These are phyloP conservation scores for Fusarium sp. DNA, from an alignment of 2,329 filamentous ascomycete species.

Conservation along the genomic window DNA sequence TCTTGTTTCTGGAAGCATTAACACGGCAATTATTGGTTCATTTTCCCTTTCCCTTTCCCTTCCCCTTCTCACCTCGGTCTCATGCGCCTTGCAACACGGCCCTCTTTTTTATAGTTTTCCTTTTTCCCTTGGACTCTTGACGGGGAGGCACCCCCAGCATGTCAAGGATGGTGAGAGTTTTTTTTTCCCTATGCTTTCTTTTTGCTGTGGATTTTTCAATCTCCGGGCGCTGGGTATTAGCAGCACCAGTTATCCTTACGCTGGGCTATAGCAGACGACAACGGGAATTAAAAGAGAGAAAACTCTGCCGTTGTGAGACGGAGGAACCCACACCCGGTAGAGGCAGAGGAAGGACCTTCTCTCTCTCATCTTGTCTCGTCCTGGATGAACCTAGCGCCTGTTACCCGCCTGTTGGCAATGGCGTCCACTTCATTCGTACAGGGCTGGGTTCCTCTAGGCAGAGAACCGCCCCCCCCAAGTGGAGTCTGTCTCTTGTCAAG, in stretches of 20 bases:
- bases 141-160: too few relatives aligned
- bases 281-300: background rate
- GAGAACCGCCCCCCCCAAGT: conserved; percentile 4
- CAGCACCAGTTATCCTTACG: background rate
- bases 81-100: background rate
- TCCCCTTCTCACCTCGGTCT: background rate
- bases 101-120: too few relatives aligned
- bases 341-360: too few relatives aligned
- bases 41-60: too few relatives aligned
- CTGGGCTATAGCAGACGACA: background rate
- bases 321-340: background rate
- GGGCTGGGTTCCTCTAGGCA: background rate
- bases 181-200: background rate
- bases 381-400: background rate
- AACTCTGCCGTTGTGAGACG: background rate
- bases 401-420: conserved; percentile 31
- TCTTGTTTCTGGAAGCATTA: conserved; percentile 35
- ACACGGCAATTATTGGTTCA: too few relatives aligned
- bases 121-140: too few relatives aligned
- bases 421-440: conserved; percentile 29
- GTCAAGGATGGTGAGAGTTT: conserved; percentile 2
- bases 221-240: background rate
- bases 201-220: background rate
- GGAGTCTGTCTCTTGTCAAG: conserved; percentile 9
- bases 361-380: background rate